Base-by-base conservation (phyloP, 2,329 filamentous ascomycete species). In the Colletotrichum melonis region DNA sequence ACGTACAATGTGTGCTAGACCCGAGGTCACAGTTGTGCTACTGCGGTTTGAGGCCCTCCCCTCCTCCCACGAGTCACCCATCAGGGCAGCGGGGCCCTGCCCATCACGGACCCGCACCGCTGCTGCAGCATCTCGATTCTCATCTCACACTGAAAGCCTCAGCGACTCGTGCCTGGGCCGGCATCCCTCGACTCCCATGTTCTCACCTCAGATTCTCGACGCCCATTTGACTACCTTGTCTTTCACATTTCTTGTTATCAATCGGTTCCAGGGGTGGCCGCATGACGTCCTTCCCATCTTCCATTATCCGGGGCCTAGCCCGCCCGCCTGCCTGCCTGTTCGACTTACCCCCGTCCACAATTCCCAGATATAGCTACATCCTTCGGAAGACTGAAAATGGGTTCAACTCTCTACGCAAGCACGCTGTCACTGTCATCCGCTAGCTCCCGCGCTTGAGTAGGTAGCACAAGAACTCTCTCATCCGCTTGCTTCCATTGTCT, bases 21-120 rank as follows among this genome's bases (percentile, higher is more conserved):
- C 38, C 5, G 38, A 42, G 38, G 38, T 42, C 14, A 6, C 38
- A 42, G 7, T 19, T 42, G 38, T 42, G 38, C 38, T 16, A 42
- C 38, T 19, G 14, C 38, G n/a, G 22, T 30, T 59, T 65, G 70
- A 73, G 70, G 66, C 66, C 70, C 58, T 72, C 69, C 66, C 66
- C 58, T 72, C 69, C 49, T 63, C 22, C 49, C 14, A 42, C 38
- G 38, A 38, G 22, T 19, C 49, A 19, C 49, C 2, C 35, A n/a
- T 16, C 55, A 11, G 26, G 55, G 16, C 55, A 42, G 12, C 35
- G 16, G 12, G 5, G 12, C 14, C 38, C 14, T 22, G n/a, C 19
- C 55, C 26, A 19, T 42, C 38, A 42, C 26, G 28, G 55, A 28
- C 55, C 26, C 49, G 24, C 65, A 22, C 6, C 35, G 12, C 35